Evolutionary conservation across 192 early-diverging fungal genomes (phyloP), one percentile per base, ranked within the genome.

Genomic region (Radiomyces spectabilis): DNA sequence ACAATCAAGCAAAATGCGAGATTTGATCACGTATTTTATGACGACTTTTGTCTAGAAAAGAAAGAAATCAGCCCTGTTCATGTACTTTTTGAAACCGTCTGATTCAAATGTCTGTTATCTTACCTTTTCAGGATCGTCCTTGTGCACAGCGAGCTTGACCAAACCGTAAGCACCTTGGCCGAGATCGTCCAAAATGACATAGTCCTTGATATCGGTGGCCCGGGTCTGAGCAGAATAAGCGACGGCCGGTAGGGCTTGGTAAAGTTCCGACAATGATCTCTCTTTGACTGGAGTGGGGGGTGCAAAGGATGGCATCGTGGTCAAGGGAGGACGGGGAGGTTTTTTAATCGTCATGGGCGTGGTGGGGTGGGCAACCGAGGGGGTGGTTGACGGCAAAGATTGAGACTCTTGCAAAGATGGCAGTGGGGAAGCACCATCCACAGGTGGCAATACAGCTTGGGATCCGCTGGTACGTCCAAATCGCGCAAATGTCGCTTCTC

Each of bases 141-240:
- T 77, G 34, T 78, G 59, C 18, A 50, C 54, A 15, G 73, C 83
- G 4, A 74, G 58, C 31, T 76, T 68, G n/a, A 90, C 87, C 34
- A 78, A 65, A 3, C 83, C 85, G 54, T 84, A 86, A 8, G 84
- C 81, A 10, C 86, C 86, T 52, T 72, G 63, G 8, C 87, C 87
- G 4, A 89, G 58, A 0, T 55, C 57, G 25, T 74, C 67, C 1
- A 84, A 34, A 46, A 81, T 76, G 12, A 74, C 62, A 57, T 75
- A 87, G 48, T 85, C 82, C 18, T 66, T 49, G 42, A 84, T 74
- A 3, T 19, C 2, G 18, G 42, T 1, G 2, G 21, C 18, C 19
- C 22, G 19, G 32, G 21, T 16, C 6, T 16, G 49, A 19, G 44
- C 13, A 24, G 9, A 45, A 45, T 25, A 45, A 44, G 5, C 12